Percentiles rank a stretch among this genome's conserved stretches.
Evolutionary conservation across 2,329 filamentous ascomycete species (phyloP).

Genomic region (Xylaria sp.): DNA sequence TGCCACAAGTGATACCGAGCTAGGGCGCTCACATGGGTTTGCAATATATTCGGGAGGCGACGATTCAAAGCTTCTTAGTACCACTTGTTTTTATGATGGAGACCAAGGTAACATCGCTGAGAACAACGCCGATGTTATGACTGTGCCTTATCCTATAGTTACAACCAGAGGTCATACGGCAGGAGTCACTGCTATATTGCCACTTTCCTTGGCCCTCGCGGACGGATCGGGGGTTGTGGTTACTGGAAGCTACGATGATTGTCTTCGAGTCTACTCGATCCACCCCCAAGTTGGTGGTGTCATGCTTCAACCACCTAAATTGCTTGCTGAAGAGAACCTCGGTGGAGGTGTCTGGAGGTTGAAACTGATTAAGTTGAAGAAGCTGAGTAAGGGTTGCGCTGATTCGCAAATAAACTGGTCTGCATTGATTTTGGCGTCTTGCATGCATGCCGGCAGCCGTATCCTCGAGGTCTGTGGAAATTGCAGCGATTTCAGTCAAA

Average conservation of each 20-base stretch:
- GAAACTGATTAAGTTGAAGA: constrained; percentile 63
- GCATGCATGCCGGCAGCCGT: constrained; percentile 89
- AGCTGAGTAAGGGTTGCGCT: constrained; percentile 37
- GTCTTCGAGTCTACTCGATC: constrained; percentile 73
- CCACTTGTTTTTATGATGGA: constrained; percentile 47
- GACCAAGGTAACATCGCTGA: constrained; percentile 22
- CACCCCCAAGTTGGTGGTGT: constrained; percentile 55
- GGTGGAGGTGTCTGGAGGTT: constrained; percentile 90
- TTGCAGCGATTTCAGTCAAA: constrained; percentile 61
- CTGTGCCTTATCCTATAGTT: constrained; percentile 42
- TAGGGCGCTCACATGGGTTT: constrained; percentile 40
- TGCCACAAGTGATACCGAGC: constrained; percentile 13
- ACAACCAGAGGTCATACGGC: constrained; percentile 72
- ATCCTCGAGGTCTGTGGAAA: constrained; percentile 63
- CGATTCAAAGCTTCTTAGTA: constrained; percentile 70
- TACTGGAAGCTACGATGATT: constrained; percentile 93
- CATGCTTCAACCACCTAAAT: constrained; percentile 55
- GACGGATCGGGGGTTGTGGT: constrained; percentile 69
- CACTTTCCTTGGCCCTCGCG: constrained; percentile 60
- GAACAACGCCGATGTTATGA: constrained; percentile 31
- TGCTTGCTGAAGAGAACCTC: constrained; percentile 73
- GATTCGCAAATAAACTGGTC: constrained; percentile 37
- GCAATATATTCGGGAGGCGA: constrained; percentile 78
- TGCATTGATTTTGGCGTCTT: constrained; percentile 77
- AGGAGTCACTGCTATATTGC: constrained; percentile 87